Base-by-base conservation (phyloP, 306 rosid species). In the Castanea sativa region DNA sequence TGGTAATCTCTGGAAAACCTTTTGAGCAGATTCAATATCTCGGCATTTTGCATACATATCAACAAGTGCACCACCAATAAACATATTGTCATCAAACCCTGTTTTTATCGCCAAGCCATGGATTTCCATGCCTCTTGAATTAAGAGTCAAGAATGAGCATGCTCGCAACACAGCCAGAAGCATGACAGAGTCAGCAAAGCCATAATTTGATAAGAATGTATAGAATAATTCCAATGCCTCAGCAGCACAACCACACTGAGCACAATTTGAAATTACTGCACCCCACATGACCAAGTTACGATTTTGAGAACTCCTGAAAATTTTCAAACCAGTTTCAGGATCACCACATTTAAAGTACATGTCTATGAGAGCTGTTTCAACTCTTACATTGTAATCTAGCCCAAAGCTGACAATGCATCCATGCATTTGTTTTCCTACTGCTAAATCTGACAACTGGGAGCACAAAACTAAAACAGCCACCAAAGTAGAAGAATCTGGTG, bases 291-390 rank as follows among this genome's bases (percentile, higher is more conserved):
- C 55, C 61, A 32, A 15, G 52, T 78, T 81, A 21, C 73, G 80
- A 45, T 61, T 78, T 30, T 23, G 64, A 29, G 85, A 85, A 70
- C 35, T 63, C 25, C 29, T 57, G 55, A 85, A 78, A 38, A 85
- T 75, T 23, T 81, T 81, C 72, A 74, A 32, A 45, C 83, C 83
- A 57, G 79, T 14, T 78, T 67, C 19, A 13, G 67, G n/a, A 49
- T 78, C 83, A 16, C 78, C 78, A 20, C 83, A 85, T 78, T 75
- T 85, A 23, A 85, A 85, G 77, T 78, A 78, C 85, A 78, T 78
- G 73, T 81, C 83, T 80, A 78, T 74, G n/a, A 85, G 88, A 81
- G 85, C 83, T 58, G 86, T 82, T 76, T 82, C 82, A 23, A 82
- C 83, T 82, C 81, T 73, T n/a, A 77, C 77, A 82, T 83, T 76